Conservation (phyloP, 257 asterid genomes). For the Ilex asprella region DNA sequence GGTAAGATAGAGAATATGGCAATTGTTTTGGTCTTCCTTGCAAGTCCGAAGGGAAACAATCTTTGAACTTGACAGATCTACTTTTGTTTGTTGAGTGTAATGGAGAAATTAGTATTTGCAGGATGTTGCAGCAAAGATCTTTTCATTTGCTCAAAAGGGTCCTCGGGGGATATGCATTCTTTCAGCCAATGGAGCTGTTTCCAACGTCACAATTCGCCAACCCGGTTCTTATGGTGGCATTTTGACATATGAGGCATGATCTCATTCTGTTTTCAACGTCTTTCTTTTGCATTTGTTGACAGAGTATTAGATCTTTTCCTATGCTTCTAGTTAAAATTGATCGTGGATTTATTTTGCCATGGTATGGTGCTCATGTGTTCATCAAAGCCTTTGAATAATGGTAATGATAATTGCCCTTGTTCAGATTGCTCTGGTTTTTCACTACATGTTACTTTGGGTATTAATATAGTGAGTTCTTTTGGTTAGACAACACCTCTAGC, state of each 20-base stretch:
- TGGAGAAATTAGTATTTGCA: conserved; percentile 16
- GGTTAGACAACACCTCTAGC: too few relatives aligned
- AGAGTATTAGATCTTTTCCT: too few relatives aligned
- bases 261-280: background rate
- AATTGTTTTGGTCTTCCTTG: too few relatives aligned
- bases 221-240: conserved; percentile 91
- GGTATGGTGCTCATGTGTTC: too few relatives aligned
- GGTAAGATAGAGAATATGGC: conserved; percentile 24
- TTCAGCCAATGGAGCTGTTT: conserved; percentile 87
- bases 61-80: conserved; percentile 6
- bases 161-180: conserved; percentile 77
- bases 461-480: too few relatives aligned
- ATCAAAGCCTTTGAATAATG: too few relatives aligned
- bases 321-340: too few relatives aligned
- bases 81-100: background rate
- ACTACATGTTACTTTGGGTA: too few relatives aligned
- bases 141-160: conserved; percentile 72
- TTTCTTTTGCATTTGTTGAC: too few relatives aligned
- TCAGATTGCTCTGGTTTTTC: too few relatives aligned
- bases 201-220: conserved; percentile 87
- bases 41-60: background rate
- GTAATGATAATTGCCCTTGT: too few relatives aligned
- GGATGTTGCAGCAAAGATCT: conserved; percentile 92
- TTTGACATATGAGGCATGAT: conserved; percentile 74
- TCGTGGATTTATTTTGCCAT: too few relatives aligned